These are phyloP conservation scores for Linnemannia hyalina DNA, from an alignment of 192 early-diverging fungal species.

Conservation along the genomic window DNA sequence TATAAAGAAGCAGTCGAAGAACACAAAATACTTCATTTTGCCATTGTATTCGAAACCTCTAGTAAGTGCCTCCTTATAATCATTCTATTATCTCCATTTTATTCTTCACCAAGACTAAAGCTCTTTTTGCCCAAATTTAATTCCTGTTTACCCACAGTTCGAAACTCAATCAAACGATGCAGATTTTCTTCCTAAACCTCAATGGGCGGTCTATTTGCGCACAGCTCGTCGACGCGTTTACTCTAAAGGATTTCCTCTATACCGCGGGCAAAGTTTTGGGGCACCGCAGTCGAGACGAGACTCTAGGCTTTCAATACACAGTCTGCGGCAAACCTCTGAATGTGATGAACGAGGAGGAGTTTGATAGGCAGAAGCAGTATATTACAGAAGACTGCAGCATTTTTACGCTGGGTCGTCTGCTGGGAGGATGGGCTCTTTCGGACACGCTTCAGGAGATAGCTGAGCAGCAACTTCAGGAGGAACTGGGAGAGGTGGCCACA, in stretches of 20 bases:
- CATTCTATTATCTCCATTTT: background rate
- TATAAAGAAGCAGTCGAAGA: too few species aligned
- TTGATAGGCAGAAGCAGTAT: background rate
- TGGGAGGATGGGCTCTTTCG: conserved; percentile 18
- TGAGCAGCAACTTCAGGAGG: conserved; percentile 27
- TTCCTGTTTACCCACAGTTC: background rate
- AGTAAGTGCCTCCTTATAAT: too few species aligned
- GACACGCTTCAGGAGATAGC: conserved; percentile 27
- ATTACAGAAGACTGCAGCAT: conserved; percentile 30
- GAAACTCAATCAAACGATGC: background rate
- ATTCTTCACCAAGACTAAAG: background rate
- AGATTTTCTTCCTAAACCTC: conserved; percentile 25
- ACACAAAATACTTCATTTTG: too few species aligned
- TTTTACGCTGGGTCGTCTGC: conserved; percentile 29
- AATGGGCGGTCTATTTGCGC: background rate
- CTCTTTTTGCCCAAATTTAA: background rate
- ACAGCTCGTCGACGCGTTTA: conserved; percentile 11
- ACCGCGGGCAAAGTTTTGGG: conserved; percentile 9
- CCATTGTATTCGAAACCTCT: too few species aligned
- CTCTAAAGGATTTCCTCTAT: conserved; percentile 17
- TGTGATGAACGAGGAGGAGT: conserved; percentile 13
- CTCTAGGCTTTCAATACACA: conserved; percentile 17
- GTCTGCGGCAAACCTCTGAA: conserved; percentile 18
- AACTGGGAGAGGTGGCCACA: conserved; percentile 10
- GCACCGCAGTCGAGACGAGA: conserved; percentile 4